Conservation (phyloP, 768 basidiomycete genomes). For the Leccinum fibrillosum region DNA sequence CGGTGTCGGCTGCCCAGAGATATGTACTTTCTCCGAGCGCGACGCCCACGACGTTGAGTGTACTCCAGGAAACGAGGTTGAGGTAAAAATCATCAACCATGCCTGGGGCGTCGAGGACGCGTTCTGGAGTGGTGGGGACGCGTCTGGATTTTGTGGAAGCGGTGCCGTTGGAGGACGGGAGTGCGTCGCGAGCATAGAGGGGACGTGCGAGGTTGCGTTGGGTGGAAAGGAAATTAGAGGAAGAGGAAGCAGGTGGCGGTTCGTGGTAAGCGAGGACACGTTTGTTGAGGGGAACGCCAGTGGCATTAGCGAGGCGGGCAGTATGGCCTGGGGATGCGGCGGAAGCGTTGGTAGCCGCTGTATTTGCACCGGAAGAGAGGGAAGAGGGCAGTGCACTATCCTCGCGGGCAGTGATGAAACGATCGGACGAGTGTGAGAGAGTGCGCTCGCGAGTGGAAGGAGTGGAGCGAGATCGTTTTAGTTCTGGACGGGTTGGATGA, state of each 20-base stretch:
- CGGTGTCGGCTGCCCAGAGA: slow-evolving; percentile 92
- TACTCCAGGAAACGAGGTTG: slow-evolving; percentile 89
- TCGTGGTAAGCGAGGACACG: slow-evolving; percentile 90
- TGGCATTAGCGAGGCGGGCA: slow-evolving; percentile 70
- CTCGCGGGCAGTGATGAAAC: slow-evolving; percentile 67
- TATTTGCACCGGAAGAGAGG: slow-evolving; percentile 58
- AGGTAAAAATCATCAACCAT: slow-evolving; percentile 96
- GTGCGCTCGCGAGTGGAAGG: slow-evolving; percentile 48
- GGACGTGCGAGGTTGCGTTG: slow-evolving; percentile 78
- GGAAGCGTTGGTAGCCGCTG: slow-evolving; percentile 29
- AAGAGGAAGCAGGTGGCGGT: slow-evolving; percentile 74
- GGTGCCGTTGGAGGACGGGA: slow-evolving; percentile 62
- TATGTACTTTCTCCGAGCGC: slow-evolving; percentile 85
- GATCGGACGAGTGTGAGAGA: slow-evolving; percentile 46
- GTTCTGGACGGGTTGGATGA: slow-evolving; percentile 56
- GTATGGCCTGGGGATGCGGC: slow-evolving; percentile 73
- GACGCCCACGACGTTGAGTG: slow-evolving; percentile 83
- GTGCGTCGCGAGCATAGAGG: slow-evolving; percentile 64
- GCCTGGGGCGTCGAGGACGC: slow-evolving; percentile 94
- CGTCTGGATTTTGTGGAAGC: slow-evolving; percentile 71
- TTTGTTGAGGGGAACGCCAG: slow-evolving; percentile 72
- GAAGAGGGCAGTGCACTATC: slow-evolving; percentile 57
- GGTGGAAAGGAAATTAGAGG: slow-evolving; percentile 69
- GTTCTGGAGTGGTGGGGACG: slow-evolving; percentile 82
- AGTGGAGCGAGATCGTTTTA: slow-evolving; percentile 72